Evolutionary conservation across 2,329 filamentous ascomycete species (phyloP).

Genomic region (Biscogniauxia sp.): DNA sequence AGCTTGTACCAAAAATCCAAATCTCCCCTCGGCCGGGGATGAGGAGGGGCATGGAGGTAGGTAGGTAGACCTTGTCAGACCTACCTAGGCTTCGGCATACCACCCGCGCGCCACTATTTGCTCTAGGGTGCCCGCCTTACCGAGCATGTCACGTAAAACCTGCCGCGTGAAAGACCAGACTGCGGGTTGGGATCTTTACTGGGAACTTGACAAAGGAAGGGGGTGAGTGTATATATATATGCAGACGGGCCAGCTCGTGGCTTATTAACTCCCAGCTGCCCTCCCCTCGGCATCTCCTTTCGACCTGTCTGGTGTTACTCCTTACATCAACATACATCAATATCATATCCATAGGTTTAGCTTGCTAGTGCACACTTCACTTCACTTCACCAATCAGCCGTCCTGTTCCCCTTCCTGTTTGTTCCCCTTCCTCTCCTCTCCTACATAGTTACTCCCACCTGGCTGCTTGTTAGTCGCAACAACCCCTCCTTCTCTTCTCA

Average conservation of each 20-base stretch:
- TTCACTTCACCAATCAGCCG: neutral
- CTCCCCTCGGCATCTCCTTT: neutral
- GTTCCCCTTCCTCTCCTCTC: neutral
- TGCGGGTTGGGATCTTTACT: neutral
- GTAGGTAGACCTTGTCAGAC: too few species aligned
- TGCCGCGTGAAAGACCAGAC: neutral
- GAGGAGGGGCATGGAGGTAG: too few species aligned
- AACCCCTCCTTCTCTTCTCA: neutral
- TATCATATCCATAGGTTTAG: neutral
- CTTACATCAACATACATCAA: neutral
- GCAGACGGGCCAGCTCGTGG: too few species aligned
- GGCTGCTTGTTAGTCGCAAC: neutral
- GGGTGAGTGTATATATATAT: too few species aligned
- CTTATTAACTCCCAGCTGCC: neutral
- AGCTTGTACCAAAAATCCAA: conserved; percentile 13
- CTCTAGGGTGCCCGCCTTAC: conserved; percentile 15
- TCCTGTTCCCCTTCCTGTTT: neutral
- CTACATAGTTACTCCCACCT: neutral
- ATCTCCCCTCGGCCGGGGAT: conserved; percentile 24
- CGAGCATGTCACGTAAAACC: conserved; percentile 3
- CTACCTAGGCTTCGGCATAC: conserved; percentile 4
- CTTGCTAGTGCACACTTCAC: neutral
- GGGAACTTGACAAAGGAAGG: neutral
- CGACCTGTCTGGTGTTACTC: neutral
- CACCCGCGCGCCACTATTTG: conserved; percentile 2